phyloP scores from a whole-genome alignment of 2,329 filamentous ascomycete genomes.

The Penicillium sclerotigenum region DNA sequence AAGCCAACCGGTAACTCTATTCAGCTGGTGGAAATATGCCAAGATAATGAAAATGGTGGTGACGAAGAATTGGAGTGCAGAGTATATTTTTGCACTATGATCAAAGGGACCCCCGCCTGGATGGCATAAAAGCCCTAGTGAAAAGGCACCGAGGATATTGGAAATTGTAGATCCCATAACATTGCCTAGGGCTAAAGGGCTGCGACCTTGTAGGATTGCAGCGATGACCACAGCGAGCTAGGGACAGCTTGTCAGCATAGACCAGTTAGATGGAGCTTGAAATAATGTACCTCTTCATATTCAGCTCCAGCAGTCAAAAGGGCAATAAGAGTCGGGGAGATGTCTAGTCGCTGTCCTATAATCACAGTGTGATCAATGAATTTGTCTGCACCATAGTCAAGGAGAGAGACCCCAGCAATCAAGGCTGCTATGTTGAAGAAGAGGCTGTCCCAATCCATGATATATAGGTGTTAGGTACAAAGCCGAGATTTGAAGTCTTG shows the following conservation, averaged over 20 bases:
- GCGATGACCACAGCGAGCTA: slow-evolving; percentile 51
- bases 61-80: slow-evolving; percentile 41
- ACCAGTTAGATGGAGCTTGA: neutral
- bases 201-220: slow-evolving; percentile 46
- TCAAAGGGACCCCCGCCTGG: slow-evolving; percentile 42
- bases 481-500: too few species aligned
- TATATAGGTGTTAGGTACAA: neutral
- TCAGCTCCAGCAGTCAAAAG: slow-evolving; percentile 55
- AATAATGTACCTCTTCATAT: slow-evolving; percentile 51
- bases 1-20: slow-evolving; percentile 36
- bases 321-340: slow-evolving; percentile 50
- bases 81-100: slow-evolving; percentile 49
- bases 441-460: slow-evolving; percentile 23
- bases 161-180: slow-evolving; percentile 55
- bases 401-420: slow-evolving; percentile 47
- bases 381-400: slow-evolving; percentile 53
- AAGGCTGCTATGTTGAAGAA: slow-evolving; percentile 40
- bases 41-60: slow-evolving; percentile 41
- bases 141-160: slow-evolving; percentile 56
- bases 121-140: slow-evolving; percentile 50
- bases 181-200: slow-evolving; percentile 53
- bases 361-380: slow-evolving; percentile 53
- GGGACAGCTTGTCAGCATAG: neutral
- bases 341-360: slow-evolving; percentile 44
- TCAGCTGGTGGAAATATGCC: slow-evolving; percentile 37